Evolutionary conservation across 2,329 filamentous ascomycete genomes (phyloP).

Genomic region (Pseudocercospora cruenta): DNA sequence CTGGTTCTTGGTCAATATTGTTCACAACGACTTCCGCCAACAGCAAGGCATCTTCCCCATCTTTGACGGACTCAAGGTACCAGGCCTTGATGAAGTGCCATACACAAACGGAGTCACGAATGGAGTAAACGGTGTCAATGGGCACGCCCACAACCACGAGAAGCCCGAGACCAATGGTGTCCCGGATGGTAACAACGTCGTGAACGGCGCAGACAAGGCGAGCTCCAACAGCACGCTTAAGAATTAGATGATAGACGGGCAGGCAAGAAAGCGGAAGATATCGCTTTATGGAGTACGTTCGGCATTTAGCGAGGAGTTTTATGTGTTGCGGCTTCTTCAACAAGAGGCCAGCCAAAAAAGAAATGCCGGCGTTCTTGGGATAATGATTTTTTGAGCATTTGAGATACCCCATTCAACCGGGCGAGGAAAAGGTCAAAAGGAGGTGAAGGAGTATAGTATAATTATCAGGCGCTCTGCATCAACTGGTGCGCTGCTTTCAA

Average conservation of each 20-base stretch:
- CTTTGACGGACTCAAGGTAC: slow-evolving; percentile 76
- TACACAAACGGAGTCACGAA: slow-evolving; percentile 17
- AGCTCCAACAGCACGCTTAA: slow-evolving; percentile 32
- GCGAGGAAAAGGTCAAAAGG: not conserved
- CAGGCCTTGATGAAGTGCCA: slow-evolving; percentile 58
- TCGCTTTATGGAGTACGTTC: slow-evolving; percentile 7
- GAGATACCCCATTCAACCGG: slow-evolving; percentile 42
- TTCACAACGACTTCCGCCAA: slow-evolving; percentile 97
- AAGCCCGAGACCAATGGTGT: slow-evolving; percentile 36
- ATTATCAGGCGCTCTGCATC: slow-evolving; percentile 1
- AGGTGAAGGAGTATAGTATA: not conserved
- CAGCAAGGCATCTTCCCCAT: slow-evolving; percentile 80
- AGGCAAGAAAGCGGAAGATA: slow-evolving; percentile 5
- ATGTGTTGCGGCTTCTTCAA: slow-evolving; percentile 30
- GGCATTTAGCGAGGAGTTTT: slow-evolving; percentile 32
- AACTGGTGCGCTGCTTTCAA: not conserved
- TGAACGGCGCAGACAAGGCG: slow-evolving; percentile 35
- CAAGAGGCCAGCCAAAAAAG: slow-evolving; percentile 29
- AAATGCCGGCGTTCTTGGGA: slow-evolving; percentile 8
- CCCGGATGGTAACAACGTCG: slow-evolving; percentile 36
- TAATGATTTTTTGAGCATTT: slow-evolving; percentile 19
- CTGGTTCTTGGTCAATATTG: slow-evolving; percentile 96
- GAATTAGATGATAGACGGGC: slow-evolving; percentile 26
- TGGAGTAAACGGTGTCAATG: slow-evolving; percentile 21
- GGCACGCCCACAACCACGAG: slow-evolving; percentile 20